phyloP scores from a whole-genome alignment of 441 rosid genomes.

The Hura crepitans region DNA sequence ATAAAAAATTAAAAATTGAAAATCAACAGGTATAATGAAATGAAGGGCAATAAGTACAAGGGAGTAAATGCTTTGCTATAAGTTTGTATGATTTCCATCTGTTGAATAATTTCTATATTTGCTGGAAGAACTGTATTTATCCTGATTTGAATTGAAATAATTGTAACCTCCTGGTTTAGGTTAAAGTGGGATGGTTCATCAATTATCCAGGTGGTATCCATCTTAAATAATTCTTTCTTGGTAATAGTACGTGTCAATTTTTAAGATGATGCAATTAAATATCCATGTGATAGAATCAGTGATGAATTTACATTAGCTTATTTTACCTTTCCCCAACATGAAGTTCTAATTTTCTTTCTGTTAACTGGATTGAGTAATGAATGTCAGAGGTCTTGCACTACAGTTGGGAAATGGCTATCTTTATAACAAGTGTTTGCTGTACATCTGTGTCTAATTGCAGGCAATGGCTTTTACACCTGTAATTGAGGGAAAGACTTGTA shows the following conservation, averaged over 20 bases:
- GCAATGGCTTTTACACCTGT: constrained; percentile 79
- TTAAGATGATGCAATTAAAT: neutral
- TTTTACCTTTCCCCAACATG: neutral
- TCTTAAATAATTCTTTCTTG: neutral
- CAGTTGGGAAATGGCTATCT: constrained; percentile 1
- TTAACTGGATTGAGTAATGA: neutral
- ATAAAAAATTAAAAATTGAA: neutral
- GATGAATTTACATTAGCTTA: neutral
- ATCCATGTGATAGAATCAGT: too few relatives aligned
- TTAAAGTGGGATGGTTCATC: neutral
- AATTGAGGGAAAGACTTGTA: constrained; percentile 67
- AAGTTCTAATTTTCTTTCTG: neutral
- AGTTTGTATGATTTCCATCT: neutral
- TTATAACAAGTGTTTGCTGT: constrained; percentile 10
- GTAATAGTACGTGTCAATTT: neutral
- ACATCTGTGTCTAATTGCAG: constrained; percentile 38
- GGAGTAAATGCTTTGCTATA: neutral
- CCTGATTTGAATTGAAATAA: neutral
- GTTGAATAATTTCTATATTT: neutral
- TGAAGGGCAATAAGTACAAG: neutral
- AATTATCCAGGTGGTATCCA: neutral
- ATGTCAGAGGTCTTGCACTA: neutral
- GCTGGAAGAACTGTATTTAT: neutral
- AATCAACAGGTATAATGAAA: neutral
- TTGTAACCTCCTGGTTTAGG: neutral